A percentile compares a stretch with the other conserved stretches of the same genome.
phyloP scores from a whole-genome alignment of 306 rosid species.

The Fagus sylvatica region DNA sequence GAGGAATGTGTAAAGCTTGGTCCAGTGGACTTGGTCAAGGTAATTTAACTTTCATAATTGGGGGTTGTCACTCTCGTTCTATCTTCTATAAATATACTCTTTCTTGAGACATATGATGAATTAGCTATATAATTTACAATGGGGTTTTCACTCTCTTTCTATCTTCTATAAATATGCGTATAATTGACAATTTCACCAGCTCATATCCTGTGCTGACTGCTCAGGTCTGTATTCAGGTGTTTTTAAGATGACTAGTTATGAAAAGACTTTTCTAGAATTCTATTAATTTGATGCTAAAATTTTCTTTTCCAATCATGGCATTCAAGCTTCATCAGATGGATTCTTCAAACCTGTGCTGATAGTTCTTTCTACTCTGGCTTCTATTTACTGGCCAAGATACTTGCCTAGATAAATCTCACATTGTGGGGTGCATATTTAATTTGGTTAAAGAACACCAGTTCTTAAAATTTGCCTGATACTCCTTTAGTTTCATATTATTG shows the following conservation, averaged over 20 bases:
- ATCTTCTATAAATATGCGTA: not conserved
- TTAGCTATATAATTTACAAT: not conserved
- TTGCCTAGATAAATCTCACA: not conserved
- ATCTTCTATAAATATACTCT: not conserved
- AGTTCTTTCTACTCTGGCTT: not conserved
- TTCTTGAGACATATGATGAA: not conserved
- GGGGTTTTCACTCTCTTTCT: not conserved
- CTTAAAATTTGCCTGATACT: not conserved
- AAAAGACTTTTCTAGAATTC: not conserved
- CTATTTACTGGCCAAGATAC: not conserved
- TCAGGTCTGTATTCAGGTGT: not conserved
- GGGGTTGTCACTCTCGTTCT: not conserved
- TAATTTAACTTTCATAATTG: conserved; percentile 25
- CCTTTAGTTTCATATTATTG: not conserved
- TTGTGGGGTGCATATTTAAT: not conserved
- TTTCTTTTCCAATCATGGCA: not conserved
- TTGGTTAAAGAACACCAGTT: not conserved
- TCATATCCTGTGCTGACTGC: not conserved
- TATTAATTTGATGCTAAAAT: not conserved
- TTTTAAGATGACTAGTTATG: not conserved
- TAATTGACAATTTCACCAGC: not conserved
- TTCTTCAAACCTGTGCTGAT: not conserved
- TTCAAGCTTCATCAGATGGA: not conserved
- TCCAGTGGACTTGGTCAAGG: conserved; percentile 81
- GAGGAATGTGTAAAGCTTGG: conserved; percentile 90